These are phyloP conservation scores for Chaetomium cochliodes DNA, from an alignment of 495 filamentous ascomycete species.

Conservation along the genomic window DNA sequence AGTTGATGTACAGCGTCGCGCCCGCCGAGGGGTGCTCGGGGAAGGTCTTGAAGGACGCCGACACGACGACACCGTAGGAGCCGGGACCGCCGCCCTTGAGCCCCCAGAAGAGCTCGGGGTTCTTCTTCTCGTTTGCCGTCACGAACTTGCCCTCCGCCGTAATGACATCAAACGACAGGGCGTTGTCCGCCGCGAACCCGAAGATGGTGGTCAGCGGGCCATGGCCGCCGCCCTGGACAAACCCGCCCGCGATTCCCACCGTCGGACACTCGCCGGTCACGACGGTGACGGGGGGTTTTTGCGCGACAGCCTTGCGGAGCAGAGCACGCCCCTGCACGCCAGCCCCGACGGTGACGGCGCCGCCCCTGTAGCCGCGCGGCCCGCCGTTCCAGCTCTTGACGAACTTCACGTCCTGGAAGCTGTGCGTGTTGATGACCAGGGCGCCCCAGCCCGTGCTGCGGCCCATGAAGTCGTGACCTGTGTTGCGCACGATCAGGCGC, in stretches of 20 bases:
- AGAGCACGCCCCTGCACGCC: slow-evolving; percentile 54
- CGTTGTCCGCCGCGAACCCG: slow-evolving; percentile 52
- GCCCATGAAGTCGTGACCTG: slow-evolving; percentile 58
- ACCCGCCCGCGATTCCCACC: slow-evolving; percentile 52
- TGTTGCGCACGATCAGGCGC: slow-evolving; percentile 60
- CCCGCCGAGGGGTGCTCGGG: slow-evolving; percentile 34
- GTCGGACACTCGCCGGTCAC: slow-evolving; percentile 52
- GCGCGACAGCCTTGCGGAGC: slow-evolving; percentile 43
- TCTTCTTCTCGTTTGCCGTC: slow-evolving; percentile 47
- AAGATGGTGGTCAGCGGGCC: slow-evolving; percentile 31
- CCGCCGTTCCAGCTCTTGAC: slow-evolving; percentile 43
- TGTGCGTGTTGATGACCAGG: slow-evolving; percentile 61
- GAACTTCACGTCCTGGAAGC: slow-evolving; percentile 51
- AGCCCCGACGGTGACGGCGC: slow-evolving; percentile 55
- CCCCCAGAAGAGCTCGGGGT: slow-evolving; percentile 59
- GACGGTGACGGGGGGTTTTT: slow-evolving; percentile 42
- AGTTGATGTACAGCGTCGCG: slow-evolving; percentile 37
- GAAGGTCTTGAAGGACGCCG: slow-evolving; percentile 49
- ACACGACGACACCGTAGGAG: slow-evolving; percentile 57
- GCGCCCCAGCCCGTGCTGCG: slow-evolving; percentile 56
- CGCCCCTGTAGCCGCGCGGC: slow-evolving; percentile 31
- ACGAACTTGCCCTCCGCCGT: slow-evolving; percentile 52
- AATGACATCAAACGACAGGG: slow-evolving; percentile 54
- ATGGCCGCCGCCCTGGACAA: slow-evolving; percentile 65
- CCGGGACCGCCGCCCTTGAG: slow-evolving; percentile 56